Conservation (phyloP, 2,329 filamentous ascomycete genomes). For the Cadophora luteo-olivacea region DNA sequence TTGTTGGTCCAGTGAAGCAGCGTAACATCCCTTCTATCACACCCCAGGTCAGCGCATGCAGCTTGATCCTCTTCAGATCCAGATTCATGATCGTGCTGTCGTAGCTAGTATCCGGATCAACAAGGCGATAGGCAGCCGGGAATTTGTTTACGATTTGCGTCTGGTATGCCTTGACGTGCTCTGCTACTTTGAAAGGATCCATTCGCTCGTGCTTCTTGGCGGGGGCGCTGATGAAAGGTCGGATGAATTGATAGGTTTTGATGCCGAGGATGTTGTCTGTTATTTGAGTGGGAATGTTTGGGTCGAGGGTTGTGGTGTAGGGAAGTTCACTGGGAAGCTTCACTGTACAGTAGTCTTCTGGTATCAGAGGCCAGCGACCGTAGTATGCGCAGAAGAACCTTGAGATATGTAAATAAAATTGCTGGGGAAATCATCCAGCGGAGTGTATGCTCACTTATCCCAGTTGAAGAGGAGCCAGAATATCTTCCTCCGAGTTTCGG, state of each 20-base stretch:
- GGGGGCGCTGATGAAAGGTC: slow-evolving; percentile 7
- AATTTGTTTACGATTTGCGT: neutral
- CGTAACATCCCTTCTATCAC: slow-evolving; percentile 5
- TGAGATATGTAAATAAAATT: neutral
- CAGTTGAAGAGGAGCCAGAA: slow-evolving; percentile 12
- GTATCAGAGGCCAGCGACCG: neutral
- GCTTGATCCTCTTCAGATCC: slow-evolving; percentile 1
- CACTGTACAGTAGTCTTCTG: slow-evolving; percentile 2
- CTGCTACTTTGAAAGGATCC: slow-evolving; percentile 2
- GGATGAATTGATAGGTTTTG: slow-evolving; percentile 10
- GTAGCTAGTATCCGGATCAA: slow-evolving; percentile 2
- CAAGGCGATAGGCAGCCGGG: neutral
- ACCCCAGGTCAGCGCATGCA: slow-evolving; percentile 1
- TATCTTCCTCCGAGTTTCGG: slow-evolving; percentile 7
- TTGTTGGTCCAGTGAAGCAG: neutral
- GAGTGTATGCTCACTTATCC: neutral
- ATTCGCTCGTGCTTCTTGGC: slow-evolving; percentile 1
- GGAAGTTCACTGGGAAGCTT: slow-evolving; percentile 6
- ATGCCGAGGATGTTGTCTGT: slow-evolving; percentile 11
- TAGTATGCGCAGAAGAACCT: slow-evolving; percentile 8
- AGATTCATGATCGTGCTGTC: neutral
- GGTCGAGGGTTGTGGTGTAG: slow-evolving; percentile 4
- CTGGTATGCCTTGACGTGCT: slow-evolving; percentile 3
- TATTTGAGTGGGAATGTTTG: neutral
- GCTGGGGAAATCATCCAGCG: no score